Conservation (phyloP, 116 monocot genomes). For the Cymodocea nodosa region DNA sequence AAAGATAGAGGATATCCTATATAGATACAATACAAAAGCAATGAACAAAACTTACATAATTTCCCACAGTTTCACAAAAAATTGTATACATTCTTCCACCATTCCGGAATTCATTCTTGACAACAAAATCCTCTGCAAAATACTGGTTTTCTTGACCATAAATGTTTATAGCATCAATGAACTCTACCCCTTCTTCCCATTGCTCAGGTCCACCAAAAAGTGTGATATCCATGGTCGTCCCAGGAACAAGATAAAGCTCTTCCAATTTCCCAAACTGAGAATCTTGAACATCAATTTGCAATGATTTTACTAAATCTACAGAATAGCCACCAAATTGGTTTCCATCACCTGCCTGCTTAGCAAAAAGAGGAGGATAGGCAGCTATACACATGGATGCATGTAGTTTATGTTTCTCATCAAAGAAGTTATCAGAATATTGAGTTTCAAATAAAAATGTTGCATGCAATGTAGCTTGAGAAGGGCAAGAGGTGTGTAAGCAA, state of each 20-base stretch:
- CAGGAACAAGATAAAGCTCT: constrained; percentile 74
- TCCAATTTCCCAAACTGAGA: constrained; percentile 19
- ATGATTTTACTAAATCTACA: constrained; percentile 31
- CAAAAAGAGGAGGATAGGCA: constrained; percentile 55
- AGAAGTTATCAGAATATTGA: constrained; percentile 16
- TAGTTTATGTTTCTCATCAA: constrained; percentile 32
- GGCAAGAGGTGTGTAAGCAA: constrained; percentile 42
- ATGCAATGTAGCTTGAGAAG: constrained; percentile 56
- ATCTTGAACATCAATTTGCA: constrained; percentile 16
- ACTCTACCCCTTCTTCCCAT: constrained; percentile 63
- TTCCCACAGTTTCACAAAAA: constrained; percentile 42
- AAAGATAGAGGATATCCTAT: background rate
- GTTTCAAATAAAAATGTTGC: constrained; percentile 50
- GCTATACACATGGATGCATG: constrained; percentile 44
- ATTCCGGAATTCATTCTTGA: constrained; percentile 19
- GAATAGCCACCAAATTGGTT: constrained; percentile 82
- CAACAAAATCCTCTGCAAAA: constrained; percentile 18
- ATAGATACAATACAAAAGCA: background rate
- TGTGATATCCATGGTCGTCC: constrained; percentile 59
- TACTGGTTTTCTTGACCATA: constrained; percentile 15
- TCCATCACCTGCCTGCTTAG: constrained; percentile 59
- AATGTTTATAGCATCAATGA: constrained; percentile 50
- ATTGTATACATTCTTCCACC: constrained; percentile 37
- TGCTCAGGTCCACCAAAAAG: constrained; percentile 70
- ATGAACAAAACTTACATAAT: constrained; percentile 47